phyloP scores from a whole-genome alignment of 2,329 filamentous ascomycete genomes.

The Whalleya microplaca region DNA sequence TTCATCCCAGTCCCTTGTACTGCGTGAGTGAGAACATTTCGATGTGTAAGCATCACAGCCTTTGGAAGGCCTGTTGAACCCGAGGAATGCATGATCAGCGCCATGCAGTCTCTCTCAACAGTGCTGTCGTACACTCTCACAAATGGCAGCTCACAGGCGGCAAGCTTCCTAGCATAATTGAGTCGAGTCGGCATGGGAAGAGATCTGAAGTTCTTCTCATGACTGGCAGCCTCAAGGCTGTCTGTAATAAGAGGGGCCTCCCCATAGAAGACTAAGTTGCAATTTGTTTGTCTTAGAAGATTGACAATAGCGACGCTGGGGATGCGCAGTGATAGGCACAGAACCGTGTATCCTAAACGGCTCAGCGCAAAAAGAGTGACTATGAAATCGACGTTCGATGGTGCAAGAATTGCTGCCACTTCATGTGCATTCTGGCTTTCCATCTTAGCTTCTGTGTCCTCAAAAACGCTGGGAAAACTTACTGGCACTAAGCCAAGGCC shows the following conservation, averaged over 20 bases:
- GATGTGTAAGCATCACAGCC: conserved; percentile 44
- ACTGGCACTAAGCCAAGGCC: background rate
- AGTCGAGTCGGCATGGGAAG: too few species aligned
- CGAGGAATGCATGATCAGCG: conserved; percentile 47
- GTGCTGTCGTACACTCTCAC: too few species aligned
- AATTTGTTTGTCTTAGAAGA: conserved; percentile 37
- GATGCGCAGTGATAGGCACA: conserved; percentile 43
- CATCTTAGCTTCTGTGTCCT: too few species aligned
- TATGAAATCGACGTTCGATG: conserved; percentile 43
- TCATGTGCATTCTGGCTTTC: too few species aligned
- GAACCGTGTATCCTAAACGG: conserved; percentile 42
- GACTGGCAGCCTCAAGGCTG: background rate
- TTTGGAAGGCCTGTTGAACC: conserved; percentile 49
- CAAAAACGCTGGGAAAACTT: too few species aligned
- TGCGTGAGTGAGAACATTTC: conserved; percentile 25
- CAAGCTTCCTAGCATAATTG: too few species aligned
- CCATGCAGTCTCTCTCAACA: conserved; percentile 30
- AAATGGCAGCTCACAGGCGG: too few species aligned
- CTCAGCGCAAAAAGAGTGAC: conserved; percentile 44
- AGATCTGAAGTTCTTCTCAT: too few species aligned
- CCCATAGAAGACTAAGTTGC: conserved; percentile 38
- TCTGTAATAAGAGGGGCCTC: background rate
- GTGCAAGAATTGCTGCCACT: conserved; percentile 39
- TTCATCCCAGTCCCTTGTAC: conserved; percentile 33
- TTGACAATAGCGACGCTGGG: conserved; percentile 42